Base-by-base conservation (phyloP, 192 early-diverging fungal genomes). In the Spinellus fusiger region DNA sequence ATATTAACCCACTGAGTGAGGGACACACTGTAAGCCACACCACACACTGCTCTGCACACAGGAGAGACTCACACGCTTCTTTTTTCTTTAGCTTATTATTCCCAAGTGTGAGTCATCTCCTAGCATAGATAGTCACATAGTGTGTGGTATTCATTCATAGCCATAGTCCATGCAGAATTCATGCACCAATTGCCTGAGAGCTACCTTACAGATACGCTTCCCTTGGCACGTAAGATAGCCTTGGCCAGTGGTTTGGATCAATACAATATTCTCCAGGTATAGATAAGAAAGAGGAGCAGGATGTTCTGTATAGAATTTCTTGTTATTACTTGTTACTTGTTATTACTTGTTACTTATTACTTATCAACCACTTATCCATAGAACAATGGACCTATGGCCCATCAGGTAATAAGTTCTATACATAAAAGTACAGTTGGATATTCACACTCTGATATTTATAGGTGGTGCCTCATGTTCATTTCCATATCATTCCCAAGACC, bases 401-500 rank as follows among this genome's bases (percentile, higher is more conserved):
- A 83, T 53, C 81, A 83, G 73, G 80, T 79, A 81, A 57, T 12
- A 27, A 46, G 35, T 37, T 37, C 13, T 9, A 37, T 37, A 37
- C 13, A 9, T 37, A 37, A 37, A 9, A 37, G 5, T 37, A 37
- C 13, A 37, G 13, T 37, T 37, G 35, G 13, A 37, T 37, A 37
- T 13, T 37, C 13, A 37, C 13, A 9, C 13, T 15, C n/a, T 32
- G n/a, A 49, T 49, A 48, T 54, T 44, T 49, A 65, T 77, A 93
- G 84, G 84, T 78, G 54, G 92, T 98, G 0, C 79, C 80, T 23
- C 95, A 98, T 65, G 95, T 98, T 9, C 95, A 98, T 61, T 93
- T 98, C 80, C 95, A 98, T 59, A 78, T 95, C 54, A 93, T 92
- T 53, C 89, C 89, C 40, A 89, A 89, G 75, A 74, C 71, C 26